Conservation (phyloP, 352 stramenopile species). For the Salisapilia sapeloensis region DNA sequence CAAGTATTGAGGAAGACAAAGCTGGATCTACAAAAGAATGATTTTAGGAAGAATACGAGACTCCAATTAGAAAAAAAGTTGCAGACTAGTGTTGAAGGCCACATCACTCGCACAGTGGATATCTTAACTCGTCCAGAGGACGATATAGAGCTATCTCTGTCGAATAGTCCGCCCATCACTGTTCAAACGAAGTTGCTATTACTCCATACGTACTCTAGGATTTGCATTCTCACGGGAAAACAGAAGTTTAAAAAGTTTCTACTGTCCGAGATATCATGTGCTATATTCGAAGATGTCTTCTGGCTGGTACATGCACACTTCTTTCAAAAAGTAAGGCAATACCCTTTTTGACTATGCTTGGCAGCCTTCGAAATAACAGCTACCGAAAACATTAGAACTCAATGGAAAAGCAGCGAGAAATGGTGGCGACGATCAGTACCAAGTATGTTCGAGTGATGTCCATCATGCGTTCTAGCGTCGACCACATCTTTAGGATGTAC, state of each 20-base stretch:
- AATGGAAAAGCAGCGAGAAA: conserved; percentile 29
- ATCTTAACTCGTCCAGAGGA: conserved; percentile 14
- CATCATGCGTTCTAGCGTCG: conserved; percentile 44
- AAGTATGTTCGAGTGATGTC: conserved; percentile 74
- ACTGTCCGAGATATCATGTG: conserved; percentile 50
- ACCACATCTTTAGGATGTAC: conserved; percentile 82
- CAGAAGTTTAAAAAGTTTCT: conserved; percentile 76
- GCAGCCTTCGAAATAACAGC: too few relatives aligned
- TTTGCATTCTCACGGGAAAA: conserved; percentile 49
- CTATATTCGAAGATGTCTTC: conserved; percentile 78
- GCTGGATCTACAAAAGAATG: conserved; percentile 53
- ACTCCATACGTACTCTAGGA: conserved; percentile 67
- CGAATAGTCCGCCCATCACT: conserved; percentile 7
- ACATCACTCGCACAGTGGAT: conserved; percentile 76
- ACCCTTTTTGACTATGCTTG: neutral
- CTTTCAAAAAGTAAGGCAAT: conserved; percentile 48
- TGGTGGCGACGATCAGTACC: conserved; percentile 47
- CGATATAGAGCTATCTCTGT: conserved; percentile 3
- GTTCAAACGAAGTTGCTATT: conserved; percentile 79
- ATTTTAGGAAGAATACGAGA: conserved; percentile 53
- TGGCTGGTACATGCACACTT: conserved; percentile 83
- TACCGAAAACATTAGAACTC: conserved; percentile 19
- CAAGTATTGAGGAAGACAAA: conserved; percentile 75
- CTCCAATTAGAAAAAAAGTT: conserved; percentile 73
- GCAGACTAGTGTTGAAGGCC: conserved; percentile 74